Evolutionary conservation across 2,329 filamentous ascomycete genomes (phyloP).

Genomic region (Diaporthe australafricana): DNA sequence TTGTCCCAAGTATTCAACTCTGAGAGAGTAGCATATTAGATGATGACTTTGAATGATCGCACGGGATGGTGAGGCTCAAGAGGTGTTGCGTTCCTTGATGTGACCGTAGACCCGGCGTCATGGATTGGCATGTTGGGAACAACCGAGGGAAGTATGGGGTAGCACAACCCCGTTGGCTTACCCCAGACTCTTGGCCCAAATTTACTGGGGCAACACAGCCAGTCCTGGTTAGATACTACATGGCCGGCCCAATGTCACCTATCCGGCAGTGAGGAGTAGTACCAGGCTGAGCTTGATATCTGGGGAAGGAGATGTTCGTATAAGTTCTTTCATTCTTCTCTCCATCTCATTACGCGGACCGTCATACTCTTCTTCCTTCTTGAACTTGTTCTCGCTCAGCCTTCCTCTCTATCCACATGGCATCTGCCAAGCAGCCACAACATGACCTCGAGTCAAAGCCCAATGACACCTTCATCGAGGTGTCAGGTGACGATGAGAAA

Average conservation of each 20-base stretch:
- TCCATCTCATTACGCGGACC: background rate
- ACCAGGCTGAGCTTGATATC: background rate
- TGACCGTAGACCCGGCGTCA: background rate
- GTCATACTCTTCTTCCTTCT: no score
- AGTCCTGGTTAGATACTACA: background rate
- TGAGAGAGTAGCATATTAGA: background rate
- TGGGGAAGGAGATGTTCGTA: background rate
- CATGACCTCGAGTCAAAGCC: slow-evolving; percentile 14
- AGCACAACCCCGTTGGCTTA: slow-evolving; percentile 4
- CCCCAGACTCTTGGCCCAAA: background rate
- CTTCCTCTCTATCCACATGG: background rate
- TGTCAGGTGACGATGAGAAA: slow-evolving; percentile 1
- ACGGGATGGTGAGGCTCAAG: no score
- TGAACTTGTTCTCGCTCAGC: no score
- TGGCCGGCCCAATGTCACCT: background rate
- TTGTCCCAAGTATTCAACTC: no score
- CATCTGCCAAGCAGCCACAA: background rate
- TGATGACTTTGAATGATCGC: no score
- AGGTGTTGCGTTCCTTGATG: background rate
- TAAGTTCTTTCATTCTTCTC: background rate
- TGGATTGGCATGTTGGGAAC: background rate
- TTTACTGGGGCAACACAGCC: background rate
- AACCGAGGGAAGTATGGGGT: background rate
- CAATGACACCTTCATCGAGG: background rate
- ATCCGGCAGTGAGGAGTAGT: background rate